Evolutionary conservation across 768 basidiomycete species (phyloP).

Genomic region (Termitomyces sp.): DNA sequence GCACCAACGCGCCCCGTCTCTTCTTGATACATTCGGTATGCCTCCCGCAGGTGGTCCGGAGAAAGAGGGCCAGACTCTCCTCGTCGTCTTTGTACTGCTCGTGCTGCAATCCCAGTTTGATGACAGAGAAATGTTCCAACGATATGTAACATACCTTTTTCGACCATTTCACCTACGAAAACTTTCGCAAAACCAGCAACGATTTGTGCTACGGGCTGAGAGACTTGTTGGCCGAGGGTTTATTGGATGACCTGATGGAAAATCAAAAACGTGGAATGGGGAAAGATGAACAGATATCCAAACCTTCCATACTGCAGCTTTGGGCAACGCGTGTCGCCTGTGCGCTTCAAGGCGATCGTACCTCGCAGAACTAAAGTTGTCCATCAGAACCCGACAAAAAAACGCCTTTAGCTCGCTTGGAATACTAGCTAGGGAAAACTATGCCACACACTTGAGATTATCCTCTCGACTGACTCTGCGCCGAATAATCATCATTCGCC

Average conservation of each 20-base stretch:
- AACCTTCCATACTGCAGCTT: conserved; percentile 78
- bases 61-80: conserved; percentile 81
- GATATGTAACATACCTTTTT: conserved; percentile 59
- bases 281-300: conserved; percentile 23
- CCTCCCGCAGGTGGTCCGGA: conserved; percentile 88
- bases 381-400: conserved; percentile 79
- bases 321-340: conserved; percentile 77
- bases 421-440: background rate
- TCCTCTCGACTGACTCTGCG: conserved; percentile 88
- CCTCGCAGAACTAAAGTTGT: conserved; percentile 79
- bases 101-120: conserved; percentile 45
- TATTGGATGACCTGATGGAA: conserved; percentile 79
- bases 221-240: conserved; percentile 76
- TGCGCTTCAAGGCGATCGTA: conserved; percentile 91
- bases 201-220: conserved; percentile 84
- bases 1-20: conserved; percentile 82
- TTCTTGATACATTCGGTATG: conserved; percentile 78
- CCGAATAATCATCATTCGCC: conserved; percentile 88
- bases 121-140: conserved; percentile 3
- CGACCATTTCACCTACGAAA: conserved; percentile 90
- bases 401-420: background rate
- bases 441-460: conserved; percentile 64
- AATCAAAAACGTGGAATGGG: background rate
- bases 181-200: conserved; percentile 90
- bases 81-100: conserved; percentile 68